Base-by-base conservation (phyloP, 2,329 filamentous ascomycete species). In the Fusarium armeniacum region DNA sequence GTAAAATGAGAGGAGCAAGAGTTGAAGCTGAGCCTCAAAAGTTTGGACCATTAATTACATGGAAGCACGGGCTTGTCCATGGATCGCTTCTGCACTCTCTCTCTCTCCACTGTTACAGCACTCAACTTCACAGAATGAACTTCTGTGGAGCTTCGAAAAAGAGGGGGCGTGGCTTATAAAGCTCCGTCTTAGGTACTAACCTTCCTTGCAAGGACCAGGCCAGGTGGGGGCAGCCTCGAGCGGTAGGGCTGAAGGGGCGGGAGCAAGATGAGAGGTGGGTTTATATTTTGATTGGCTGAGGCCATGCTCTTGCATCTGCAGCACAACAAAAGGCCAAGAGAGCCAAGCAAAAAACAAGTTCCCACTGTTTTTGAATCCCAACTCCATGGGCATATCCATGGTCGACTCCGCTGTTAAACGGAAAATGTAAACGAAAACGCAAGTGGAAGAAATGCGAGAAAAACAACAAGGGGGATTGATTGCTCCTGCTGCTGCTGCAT, bases 211-310 rank as follows among this genome's bases (percentile, higher is more conserved):
- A 30, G 58, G 53, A 36, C 44, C 53, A 57, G 60, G 32, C 35
- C 28, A 28, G 18, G 33, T 36, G 33, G 49, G 49, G 40, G 54
- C 62, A 38, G 36, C 30, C 51, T 50, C 16, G 44, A 61, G 43
- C 55, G 51, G 58, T 73, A 73, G 72, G 72, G 72, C 72, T 73
- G 72, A 73, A 73, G 67, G 59, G 46, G 30, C 71, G 70, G 66
- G 67, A 69, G 62, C 58, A 68, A 65, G 70, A 71, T 71, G 62
- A 62, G 52, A 46, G 61, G 64, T 62, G 67, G 61, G 32, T 3
- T 38, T 6, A 2, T 12, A 0, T 0, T 50, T 6, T 69, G 24
- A 65, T 73, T 73, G 69, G 71, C 6, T 45, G n/a, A 20, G 13
- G 6, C 9, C 20, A 3, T 15, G 33, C 6, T 15, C 13, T 24